Evolutionary conservation across 2,329 filamentous ascomycete species (phyloP), one percentile per base, ranked within the genome.

Genomic region (Pseudogymnoascus sp.): DNA sequence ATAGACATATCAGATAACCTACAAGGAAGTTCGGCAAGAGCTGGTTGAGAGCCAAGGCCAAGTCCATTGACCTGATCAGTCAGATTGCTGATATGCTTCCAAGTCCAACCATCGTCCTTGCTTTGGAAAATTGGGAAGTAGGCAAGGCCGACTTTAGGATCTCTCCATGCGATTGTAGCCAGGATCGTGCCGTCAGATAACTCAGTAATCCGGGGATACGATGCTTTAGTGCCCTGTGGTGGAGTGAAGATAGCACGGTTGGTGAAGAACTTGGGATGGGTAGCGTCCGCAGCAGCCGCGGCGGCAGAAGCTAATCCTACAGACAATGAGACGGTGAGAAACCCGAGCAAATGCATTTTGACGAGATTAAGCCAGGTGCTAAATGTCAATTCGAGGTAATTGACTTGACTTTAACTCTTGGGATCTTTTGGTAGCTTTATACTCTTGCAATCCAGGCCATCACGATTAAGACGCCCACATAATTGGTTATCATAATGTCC

Each of bases 31-130:
- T 84, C 79, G 67, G 87, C 88, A 13, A 90, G 75, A 70, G 83
- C 82, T 0, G 88, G 88, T 68, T 90, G 88, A 68, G 88, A 89
- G 29, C 85, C 80, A 61, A 89, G 71, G 21, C 87, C 87, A 75
- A 82, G 84, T 37, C 80, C 80, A 65, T 88, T 85, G 31, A 81
- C 82, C 58, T 81, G 78, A 69, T 90, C 87, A 11, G 82, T 76
- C 6, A 90, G 82, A 11, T 78, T 78, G 3, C 84, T 83, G 59
- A 88, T 76, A 69, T 87, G 80, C n/a, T 77, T 76, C 87, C 87
- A 90, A 1, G 80, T 84, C 60, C 76, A 68, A 9, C 83, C 83
- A 39, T 76, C 73, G 68, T 86, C 81, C n/a, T 68, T 73, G 40
- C 79, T 83, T 64, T 75, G 72, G 68, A 76, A 81, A 65, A 83